Conservation (phyloP, 2,329 filamentous ascomycete genomes). For the Didymella pomorum region DNA sequence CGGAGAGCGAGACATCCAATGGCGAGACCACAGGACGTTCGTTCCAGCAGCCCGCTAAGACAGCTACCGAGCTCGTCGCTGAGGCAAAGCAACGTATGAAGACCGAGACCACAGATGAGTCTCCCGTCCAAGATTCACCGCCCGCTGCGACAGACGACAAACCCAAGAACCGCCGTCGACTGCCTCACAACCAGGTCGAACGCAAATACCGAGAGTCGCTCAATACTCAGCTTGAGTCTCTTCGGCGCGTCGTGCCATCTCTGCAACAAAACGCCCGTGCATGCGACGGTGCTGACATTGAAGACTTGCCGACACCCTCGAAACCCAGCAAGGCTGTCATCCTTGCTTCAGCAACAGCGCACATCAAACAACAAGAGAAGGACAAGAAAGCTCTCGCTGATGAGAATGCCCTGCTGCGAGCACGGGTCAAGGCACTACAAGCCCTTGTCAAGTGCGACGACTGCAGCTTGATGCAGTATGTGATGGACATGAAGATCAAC, state of each 20-base stretch:
- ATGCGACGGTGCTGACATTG: slow-evolving; percentile 54
- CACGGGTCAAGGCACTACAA: slow-evolving; percentile 54
- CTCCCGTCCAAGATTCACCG: slow-evolving; percentile 36
- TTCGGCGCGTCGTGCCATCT: slow-evolving; percentile 51
- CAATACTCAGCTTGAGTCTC: slow-evolving; percentile 56
- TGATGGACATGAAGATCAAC: slow-evolving; percentile 53
- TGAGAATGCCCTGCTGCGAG: slow-evolving; percentile 50
- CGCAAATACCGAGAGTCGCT: slow-evolving; percentile 58
- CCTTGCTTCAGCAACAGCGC: slow-evolving; percentile 55
- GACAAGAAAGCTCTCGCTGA: slow-evolving; percentile 52
- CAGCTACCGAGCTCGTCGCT: slow-evolving; percentile 25
- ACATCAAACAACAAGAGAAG: slow-evolving; percentile 57
- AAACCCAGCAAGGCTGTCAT: slow-evolving; percentile 58
- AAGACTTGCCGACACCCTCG: slow-evolving; percentile 53
- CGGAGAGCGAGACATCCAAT: slow-evolving; percentile 44
- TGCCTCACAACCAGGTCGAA: slow-evolving; percentile 57
- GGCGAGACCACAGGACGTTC: slow-evolving; percentile 44
- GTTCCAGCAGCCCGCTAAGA: slow-evolving; percentile 30
- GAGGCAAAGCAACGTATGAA: slow-evolving; percentile 38
- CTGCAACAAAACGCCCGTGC: slow-evolving; percentile 49
- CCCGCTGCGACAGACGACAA: slow-evolving; percentile 37
- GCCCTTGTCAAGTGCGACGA: slow-evolving; percentile 57
- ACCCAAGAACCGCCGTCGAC: slow-evolving; percentile 45
- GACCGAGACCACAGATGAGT: slow-evolving; percentile 43
- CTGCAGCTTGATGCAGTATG: slow-evolving; percentile 55